Evolutionary conservation across 2,329 filamentous ascomycete genomes (phyloP).

Genomic region (Monosporascus sp.): DNA sequence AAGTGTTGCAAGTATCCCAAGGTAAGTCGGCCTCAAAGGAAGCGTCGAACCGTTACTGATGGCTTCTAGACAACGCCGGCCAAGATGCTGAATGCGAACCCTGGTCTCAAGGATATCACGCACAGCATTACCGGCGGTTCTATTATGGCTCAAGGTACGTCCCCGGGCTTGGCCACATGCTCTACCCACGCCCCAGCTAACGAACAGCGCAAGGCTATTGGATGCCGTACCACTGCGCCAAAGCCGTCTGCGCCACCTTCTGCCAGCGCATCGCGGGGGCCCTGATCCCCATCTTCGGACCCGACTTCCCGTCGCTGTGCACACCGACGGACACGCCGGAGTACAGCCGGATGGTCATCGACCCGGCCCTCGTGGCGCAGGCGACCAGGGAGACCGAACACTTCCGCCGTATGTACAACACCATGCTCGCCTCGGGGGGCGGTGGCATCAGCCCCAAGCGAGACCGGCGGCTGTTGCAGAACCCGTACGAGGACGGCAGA

Average conservation of each 20-base stretch:
- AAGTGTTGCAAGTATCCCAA: constrained; percentile 85
- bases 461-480: constrained; percentile 17
- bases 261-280: constrained; percentile 79
- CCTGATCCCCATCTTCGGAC: constrained; percentile 85
- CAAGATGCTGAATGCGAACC: constrained; percentile 73
- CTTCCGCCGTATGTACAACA: constrained; percentile 31
- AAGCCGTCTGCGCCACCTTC: constrained; percentile 82
- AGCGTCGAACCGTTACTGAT: constrained; percentile 53
- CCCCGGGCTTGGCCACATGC: constrained; percentile 10
- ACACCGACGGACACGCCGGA: constrained; percentile 55
- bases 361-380: constrained; percentile 45
- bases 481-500: constrained; percentile 17
- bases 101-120: constrained; percentile 79
- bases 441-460: constrained; percentile 8
- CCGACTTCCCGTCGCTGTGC: constrained; percentile 71
- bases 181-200: constrained; percentile 1
- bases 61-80: constrained; percentile 84
- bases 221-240: constrained; percentile 87
- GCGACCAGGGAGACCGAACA: constrained; percentile 45
- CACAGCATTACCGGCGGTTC: constrained; percentile 93
- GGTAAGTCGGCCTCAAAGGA: constrained; percentile 41
- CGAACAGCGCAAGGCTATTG: constrained; percentile 68
- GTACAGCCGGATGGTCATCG: constrained; percentile 64
- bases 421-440: constrained; percentile 12
- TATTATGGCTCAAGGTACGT: constrained; percentile 77